Percentiles rank a stretch among this genome's conserved stretches.
Evolutionary conservation across 2,329 filamentous ascomycete genomes (phyloP).

Genomic region (Xylariaceae sp.): DNA sequence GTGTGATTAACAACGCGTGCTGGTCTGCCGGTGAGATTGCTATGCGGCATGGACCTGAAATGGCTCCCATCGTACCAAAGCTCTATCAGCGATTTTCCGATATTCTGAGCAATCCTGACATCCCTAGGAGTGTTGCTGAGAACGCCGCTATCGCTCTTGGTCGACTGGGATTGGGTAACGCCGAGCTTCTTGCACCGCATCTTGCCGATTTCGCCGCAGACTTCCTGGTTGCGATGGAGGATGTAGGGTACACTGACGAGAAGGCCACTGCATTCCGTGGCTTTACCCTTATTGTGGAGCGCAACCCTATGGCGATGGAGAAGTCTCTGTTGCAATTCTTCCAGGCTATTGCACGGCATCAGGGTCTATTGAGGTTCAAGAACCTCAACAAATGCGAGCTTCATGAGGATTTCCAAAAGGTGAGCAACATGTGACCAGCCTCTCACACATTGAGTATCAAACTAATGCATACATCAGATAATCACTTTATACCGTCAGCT

Average conservation of each 20-base stretch:
- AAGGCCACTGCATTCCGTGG: conserved; percentile 92
- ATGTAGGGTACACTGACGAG: conserved; percentile 83
- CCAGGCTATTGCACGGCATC: conserved; percentile 72
- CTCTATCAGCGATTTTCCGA: conserved; percentile 71
- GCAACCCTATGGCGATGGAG: conserved; percentile 90
- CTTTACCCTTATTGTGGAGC: conserved; percentile 76
- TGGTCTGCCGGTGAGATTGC: conserved; percentile 95
- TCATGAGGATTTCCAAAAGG: conserved; percentile 69
- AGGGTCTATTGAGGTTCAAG: conserved; percentile 52
- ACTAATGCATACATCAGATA: conserved; percentile 35
- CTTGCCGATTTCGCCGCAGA: conserved; percentile 74
- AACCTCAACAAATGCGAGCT: conserved; percentile 60
- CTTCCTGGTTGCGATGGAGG: conserved; percentile 76
- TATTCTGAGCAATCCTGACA: conserved; percentile 78
- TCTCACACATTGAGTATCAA: background rate
- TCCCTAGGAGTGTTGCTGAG: conserved; percentile 82
- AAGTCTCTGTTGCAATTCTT: conserved; percentile 78
- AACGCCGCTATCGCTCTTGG: conserved; percentile 93
- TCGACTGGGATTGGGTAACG: conserved; percentile 74
- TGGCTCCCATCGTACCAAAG: conserved; percentile 71
- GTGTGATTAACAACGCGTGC: conserved; percentile 95
- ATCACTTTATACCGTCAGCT: conserved; percentile 53
- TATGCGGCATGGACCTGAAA: conserved; percentile 67
- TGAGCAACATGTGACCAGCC: conserved; percentile 38
- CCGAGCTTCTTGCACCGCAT: conserved; percentile 70